Evolutionary conservation across 2,329 filamentous ascomycete species (phyloP).

Genomic region (Pyrenophora teres): DNA sequence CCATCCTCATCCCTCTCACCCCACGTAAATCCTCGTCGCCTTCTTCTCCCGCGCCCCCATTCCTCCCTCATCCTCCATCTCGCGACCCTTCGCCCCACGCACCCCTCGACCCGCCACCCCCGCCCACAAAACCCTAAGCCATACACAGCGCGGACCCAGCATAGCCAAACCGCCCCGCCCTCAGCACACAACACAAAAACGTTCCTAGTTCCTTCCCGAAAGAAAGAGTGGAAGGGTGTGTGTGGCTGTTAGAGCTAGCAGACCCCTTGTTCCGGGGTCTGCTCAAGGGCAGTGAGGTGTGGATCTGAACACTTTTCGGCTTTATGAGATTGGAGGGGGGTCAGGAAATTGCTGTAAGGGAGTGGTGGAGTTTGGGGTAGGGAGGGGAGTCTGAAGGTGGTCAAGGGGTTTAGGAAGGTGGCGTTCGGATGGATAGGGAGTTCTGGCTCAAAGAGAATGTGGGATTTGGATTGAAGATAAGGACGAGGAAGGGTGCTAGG

Average conservation of each 20-base stretch:
- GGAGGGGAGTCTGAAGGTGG: not conserved
- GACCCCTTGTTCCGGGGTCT: slow-evolving; percentile 9
- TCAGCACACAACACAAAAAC: slow-evolving; percentile 4
- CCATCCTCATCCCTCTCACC: not conserved
- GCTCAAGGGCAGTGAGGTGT: slow-evolving; percentile 11
- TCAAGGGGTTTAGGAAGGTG: not conserved
- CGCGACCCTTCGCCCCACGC: not conserved
- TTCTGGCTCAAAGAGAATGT: not conserved
- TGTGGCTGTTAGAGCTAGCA: slow-evolving; percentile 5
- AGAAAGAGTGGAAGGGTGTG: slow-evolving; percentile 13
- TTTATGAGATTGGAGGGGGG: not conserved
- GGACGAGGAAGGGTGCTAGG: not conserved
- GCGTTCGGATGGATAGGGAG: too few relatives aligned
- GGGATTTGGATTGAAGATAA: not conserved
- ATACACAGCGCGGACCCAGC: slow-evolving; percentile 25
- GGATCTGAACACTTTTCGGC: slow-evolving; percentile 26
- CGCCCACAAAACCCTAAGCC: slow-evolving; percentile 3
- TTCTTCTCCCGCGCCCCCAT: not conserved
- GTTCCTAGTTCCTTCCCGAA: slow-evolving; percentile 14
- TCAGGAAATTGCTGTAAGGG: slow-evolving; percentile 17
- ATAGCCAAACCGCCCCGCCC: slow-evolving; percentile 7
- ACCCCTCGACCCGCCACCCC: slow-evolving; percentile 16
- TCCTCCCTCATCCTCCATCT: not conserved
- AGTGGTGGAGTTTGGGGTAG: not conserved
- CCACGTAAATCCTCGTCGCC: not conserved